Percentiles rank a stretch among this genome's conserved stretches.
Conservation (phyloP, 352 stramenopile genomes). For the Phytophthora capsici region DNA sequence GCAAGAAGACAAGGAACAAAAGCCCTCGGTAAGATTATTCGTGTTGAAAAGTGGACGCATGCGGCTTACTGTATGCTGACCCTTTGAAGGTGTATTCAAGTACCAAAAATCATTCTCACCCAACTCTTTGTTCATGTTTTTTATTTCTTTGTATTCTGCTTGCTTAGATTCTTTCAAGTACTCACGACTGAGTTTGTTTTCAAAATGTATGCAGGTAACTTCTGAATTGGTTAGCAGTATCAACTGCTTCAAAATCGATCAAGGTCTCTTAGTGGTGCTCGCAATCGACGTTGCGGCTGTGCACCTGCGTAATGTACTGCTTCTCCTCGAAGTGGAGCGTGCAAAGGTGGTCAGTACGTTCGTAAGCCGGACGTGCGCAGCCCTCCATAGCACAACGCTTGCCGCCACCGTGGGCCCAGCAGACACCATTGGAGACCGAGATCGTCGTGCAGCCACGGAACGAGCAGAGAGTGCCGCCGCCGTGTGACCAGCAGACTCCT, state of each 20-base stretch:
- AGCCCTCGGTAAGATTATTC: constrained; percentile 27
- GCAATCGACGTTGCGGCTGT: constrained; percentile 28
- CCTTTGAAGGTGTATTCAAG: constrained; percentile 24
- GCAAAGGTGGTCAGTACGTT: constrained; percentile 59
- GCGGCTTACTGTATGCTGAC: constrained; percentile 3
- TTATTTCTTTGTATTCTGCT: constrained; percentile 14
- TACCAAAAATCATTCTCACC: constrained; percentile 19
- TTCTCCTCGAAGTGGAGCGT: constrained; percentile 60
- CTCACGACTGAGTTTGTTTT: constrained; percentile 23
- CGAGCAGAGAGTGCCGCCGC: constrained; percentile 58
- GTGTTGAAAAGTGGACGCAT: constrained; percentile 15
- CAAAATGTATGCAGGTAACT: constrained; percentile 27
- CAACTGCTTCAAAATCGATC: constrained; percentile 28
- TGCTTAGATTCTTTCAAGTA: constrained; percentile 15
- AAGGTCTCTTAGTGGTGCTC: constrained; percentile 23
- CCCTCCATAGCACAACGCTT: constrained; percentile 78
- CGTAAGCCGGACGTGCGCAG: constrained; percentile 66
- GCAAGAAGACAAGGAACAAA: constrained; percentile 4
- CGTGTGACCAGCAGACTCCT: constrained; percentile 69
- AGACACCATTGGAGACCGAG: constrained; percentile 64
- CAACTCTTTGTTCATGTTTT: constrained; percentile 15
- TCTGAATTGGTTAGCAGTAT: constrained; percentile 31
- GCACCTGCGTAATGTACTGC: constrained; percentile 37
- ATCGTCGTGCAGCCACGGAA: constrained; percentile 52
- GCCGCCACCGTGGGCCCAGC: constrained; percentile 81